Evolutionary conservation across 139 green algal species (phyloP).

Genomic region (Chlamydomonas schloesseri): DNA sequence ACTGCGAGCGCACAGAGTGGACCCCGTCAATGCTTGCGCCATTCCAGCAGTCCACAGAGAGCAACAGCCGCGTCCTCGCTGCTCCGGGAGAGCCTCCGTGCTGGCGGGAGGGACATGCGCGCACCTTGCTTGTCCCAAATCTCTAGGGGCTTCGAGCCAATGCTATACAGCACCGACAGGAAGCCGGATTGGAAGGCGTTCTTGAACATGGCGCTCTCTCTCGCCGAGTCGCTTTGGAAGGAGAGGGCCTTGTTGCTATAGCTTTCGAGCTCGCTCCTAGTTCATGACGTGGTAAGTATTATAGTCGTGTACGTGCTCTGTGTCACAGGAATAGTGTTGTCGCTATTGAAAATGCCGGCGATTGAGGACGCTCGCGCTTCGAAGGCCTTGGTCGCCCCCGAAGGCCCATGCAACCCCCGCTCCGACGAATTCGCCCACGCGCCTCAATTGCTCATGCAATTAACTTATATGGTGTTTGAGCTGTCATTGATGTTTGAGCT

Average conservation of each 20-base stretch:
- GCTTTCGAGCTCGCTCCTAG: not conserved
- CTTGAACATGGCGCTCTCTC: slow-evolving; percentile 46
- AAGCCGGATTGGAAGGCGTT: slow-evolving; percentile 87
- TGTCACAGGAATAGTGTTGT: not conserved
- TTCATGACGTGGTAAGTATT: not conserved
- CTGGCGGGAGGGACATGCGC: slow-evolving; percentile 16
- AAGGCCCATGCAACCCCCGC: no score
- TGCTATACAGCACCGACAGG: slow-evolving; percentile 95
- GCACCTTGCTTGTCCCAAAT: slow-evolving; percentile 95
- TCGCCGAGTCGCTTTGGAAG: not conserved
- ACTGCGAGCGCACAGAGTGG: slow-evolving; percentile 70
- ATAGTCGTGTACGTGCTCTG: not conserved
- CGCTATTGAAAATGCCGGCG: no score
- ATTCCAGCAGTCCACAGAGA: not conserved
- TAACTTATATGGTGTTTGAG: no score
- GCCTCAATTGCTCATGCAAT: no score
- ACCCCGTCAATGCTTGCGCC: not conserved
- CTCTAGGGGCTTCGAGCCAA: slow-evolving; percentile 95
- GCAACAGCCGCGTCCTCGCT: not conserved
- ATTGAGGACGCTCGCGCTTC: no score
- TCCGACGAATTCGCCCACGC: no score
- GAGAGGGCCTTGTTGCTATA: not conserved
- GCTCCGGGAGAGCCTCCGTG: not conserved
- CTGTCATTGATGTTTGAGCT: no score
- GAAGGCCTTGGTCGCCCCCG: no score